Percentiles rank a stretch among this genome's conserved stretches.
phyloP scores from a whole-genome alignment of 306 rosid species.

The Fragaria iinumae region DNA sequence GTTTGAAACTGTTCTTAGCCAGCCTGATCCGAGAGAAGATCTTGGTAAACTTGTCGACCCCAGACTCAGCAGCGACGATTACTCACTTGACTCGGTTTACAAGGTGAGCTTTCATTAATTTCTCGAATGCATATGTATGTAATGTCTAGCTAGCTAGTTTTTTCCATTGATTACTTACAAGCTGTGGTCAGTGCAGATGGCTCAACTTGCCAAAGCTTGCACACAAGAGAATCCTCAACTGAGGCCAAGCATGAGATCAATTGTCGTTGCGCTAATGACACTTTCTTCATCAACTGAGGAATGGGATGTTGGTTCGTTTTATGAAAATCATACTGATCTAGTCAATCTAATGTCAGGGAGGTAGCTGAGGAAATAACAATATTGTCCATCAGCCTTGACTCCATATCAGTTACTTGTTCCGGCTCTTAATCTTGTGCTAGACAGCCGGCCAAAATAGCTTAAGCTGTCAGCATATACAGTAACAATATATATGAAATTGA shows the following conservation, averaged over 20 bases:
- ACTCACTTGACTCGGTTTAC: slow-evolving; percentile 46
- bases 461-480: not conserved
- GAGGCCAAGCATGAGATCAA: slow-evolving; percentile 88
- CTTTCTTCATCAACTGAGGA: slow-evolving; percentile 63
- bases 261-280: slow-evolving; percentile 66
- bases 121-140: not conserved
- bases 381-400: not conserved
- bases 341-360: slow-evolving; percentile 54
- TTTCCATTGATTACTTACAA: not conserved
- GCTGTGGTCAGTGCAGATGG: slow-evolving; percentile 43
- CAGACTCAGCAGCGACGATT: slow-evolving; percentile 44
- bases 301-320: slow-evolving; percentile 68
- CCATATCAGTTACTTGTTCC: not conserved
- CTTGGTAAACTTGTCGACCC: slow-evolving; percentile 51
- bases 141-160: too few species aligned
- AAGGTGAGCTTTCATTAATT: slow-evolving; percentile 40
- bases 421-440: not conserved
- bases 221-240: slow-evolving; percentile 73
- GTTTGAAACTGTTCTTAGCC: slow-evolving; percentile 59
- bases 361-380: slow-evolving; percentile 16
- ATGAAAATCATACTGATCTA: slow-evolving; percentile 37
- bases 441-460: not conserved
- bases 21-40: slow-evolving; percentile 47
- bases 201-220: slow-evolving; percentile 65
- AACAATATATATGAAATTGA: not conserved